Conservation (phyloP, 2,329 filamentous ascomycete genomes). For the Huntiella savannae region DNA sequence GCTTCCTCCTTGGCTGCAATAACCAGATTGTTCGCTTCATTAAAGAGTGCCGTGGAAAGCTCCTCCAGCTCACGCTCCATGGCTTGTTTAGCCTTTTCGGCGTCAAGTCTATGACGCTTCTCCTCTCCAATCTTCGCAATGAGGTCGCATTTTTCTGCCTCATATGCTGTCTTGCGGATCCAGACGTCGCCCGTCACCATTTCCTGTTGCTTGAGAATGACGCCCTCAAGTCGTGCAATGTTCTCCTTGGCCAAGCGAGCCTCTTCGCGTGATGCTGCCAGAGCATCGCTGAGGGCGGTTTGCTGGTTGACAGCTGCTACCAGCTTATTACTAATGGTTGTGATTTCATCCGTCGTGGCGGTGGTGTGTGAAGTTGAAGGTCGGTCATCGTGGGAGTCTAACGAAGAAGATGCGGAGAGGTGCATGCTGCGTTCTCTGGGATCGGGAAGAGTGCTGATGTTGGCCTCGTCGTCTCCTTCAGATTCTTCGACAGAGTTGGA, state of each 20-base stretch:
- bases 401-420: constrained; percentile 17
- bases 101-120: constrained; percentile 40
- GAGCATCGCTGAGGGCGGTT: constrained; percentile 72
- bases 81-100: constrained; percentile 63
- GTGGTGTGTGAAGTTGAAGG: neutral
- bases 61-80: constrained; percentile 88
- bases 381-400: neutral
- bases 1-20: constrained; percentile 69
- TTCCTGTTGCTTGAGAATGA: constrained; percentile 48
- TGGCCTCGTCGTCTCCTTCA: constrained; percentile 28
- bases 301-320: constrained; percentile 96
- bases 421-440: constrained; percentile 35
- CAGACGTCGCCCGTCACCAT: constrained; percentile 57
- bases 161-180: constrained; percentile 54
- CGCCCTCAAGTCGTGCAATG: constrained; percentile 46
- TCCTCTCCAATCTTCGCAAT: constrained; percentile 44
- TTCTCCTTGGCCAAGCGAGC: constrained; percentile 52
- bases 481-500: neutral
- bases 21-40: constrained; percentile 98
- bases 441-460: constrained; percentile 51
- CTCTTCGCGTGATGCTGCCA: constrained; percentile 68
- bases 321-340: constrained; percentile 80
- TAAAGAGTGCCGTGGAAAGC: constrained; percentile 81
- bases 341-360: constrained; percentile 48
- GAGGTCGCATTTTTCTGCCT: constrained; percentile 47